Conservation (phyloP, 345 rosid species). For the Eutrema yunnanense region DNA sequence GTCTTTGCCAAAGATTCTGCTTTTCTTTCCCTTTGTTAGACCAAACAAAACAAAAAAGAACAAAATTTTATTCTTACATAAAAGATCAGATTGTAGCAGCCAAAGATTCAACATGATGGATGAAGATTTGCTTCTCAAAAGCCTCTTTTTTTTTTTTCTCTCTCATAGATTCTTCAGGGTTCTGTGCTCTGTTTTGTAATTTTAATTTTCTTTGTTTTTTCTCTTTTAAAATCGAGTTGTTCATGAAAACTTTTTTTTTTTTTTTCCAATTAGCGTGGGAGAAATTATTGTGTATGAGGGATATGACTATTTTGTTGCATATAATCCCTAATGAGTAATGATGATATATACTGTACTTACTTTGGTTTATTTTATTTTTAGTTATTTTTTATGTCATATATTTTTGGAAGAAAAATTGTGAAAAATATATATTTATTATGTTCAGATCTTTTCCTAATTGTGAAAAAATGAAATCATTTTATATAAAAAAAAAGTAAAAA, state of each 20-base stretch:
- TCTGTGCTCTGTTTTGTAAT: conserved; percentile 23
- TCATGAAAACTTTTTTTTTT: not conserved
- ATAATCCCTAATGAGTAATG: not conserved
- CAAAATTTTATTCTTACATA: conserved; percentile 5
- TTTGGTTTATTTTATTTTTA: not conserved
- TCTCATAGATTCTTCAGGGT: conserved; percentile 20
- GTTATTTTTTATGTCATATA: not conserved
- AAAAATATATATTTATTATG: not conserved
- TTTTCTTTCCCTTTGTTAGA: conserved; percentile 4
- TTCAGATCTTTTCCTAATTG: not conserved
- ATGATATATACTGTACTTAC: not conserved
- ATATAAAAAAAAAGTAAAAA: not conserved
- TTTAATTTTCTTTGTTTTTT: not conserved
- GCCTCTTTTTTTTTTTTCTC: not conserved
- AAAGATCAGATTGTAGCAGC: conserved; percentile 22
- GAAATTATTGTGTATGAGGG: conserved; percentile 5
- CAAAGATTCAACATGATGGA: conserved; percentile 12
- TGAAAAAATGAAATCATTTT: not conserved
- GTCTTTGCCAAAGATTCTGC: not conserved
- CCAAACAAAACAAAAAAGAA: not conserved
- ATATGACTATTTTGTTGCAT: conserved; percentile 18
- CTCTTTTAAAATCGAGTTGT: conserved; percentile 1
- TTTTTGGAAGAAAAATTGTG: not conserved
- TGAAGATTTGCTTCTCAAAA: conserved; percentile 15
- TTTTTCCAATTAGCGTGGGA: not conserved